A percentile compares a stretch with the other conserved stretches of the same genome.
These are phyloP conservation scores for Annulohypoxylon nitens DNA, from an alignment of 495 filamentous ascomycete genomes.

Conservation along the genomic window DNA sequence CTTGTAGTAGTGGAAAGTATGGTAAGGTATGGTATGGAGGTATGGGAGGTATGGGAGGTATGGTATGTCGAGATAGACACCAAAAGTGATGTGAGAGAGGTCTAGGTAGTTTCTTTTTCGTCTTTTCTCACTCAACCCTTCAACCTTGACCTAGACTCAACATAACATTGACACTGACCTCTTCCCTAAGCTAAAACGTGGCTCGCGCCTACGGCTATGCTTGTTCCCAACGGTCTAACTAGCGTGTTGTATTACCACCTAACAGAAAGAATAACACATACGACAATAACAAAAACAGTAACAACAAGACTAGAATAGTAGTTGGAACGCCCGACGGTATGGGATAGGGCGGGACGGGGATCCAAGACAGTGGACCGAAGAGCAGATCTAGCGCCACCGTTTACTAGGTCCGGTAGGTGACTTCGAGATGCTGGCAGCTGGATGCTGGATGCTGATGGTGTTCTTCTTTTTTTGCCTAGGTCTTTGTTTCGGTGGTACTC, in stretches of 20 bases:
- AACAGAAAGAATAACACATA: slow-evolving; percentile 33
- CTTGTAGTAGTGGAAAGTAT: slow-evolving; percentile 15
- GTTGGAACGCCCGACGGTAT: slow-evolving; percentile 39
- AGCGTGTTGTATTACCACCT: slow-evolving; percentile 31
- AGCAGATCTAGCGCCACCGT: slow-evolving; percentile 38
- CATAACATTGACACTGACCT: not conserved
- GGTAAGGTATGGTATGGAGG: no score
- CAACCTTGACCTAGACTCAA: slow-evolving; percentile 2
- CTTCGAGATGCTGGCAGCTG: slow-evolving; percentile 30
- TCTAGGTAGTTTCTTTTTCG: not conserved
- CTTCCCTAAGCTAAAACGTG: slow-evolving; percentile 37
- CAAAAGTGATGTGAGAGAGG: slow-evolving; percentile 38
- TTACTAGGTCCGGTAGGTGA: slow-evolving; percentile 44
- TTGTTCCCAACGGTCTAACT: slow-evolving; percentile 4
- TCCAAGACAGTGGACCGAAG: slow-evolving; percentile 40
- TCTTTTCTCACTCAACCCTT: slow-evolving; percentile 17
- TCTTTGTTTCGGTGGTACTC: slow-evolving; percentile 38
- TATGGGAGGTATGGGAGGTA: no score
- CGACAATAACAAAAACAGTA: slow-evolving; percentile 31
- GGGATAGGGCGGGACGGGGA: slow-evolving; percentile 45
- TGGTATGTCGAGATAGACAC: slow-evolving; percentile 45
- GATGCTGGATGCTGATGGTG: slow-evolving; percentile 18
- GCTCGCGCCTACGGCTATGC: slow-evolving; percentile 40
- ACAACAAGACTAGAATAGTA: slow-evolving; percentile 17
- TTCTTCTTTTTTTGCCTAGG: slow-evolving; percentile 16